Evolutionary conservation across 345 rosid species (phyloP).

Genomic region (Aquilaria malaccensis): DNA sequence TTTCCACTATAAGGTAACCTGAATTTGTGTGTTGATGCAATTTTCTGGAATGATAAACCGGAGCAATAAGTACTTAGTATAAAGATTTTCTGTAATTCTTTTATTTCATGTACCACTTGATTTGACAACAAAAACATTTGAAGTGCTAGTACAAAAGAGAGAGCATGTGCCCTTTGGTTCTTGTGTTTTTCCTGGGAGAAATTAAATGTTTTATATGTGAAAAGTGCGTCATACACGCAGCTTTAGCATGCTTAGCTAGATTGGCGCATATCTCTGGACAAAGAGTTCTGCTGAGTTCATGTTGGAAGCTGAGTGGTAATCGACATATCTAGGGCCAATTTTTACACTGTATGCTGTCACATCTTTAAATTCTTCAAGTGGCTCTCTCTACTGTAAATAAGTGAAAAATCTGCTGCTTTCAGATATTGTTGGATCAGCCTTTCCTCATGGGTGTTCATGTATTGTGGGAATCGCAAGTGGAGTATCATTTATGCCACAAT

Average conservation of each 20-base stretch:
- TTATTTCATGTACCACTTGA: too few species aligned
- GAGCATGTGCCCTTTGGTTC: too few species aligned
- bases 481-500: conserved; percentile 79
- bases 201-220: too few species aligned
- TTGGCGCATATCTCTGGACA: background rate
- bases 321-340: conserved; percentile 2
- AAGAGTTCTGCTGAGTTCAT: background rate
- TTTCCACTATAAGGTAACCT: too few species aligned
- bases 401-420: conserved; percentile 24
- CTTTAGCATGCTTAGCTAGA: background rate
- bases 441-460: conserved; percentile 90
- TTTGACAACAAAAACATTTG: too few species aligned
- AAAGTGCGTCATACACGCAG: too few species aligned
- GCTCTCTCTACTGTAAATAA: background rate
- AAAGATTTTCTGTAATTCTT: too few species aligned
- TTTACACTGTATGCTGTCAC: background rate
- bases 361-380: background rate
- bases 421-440: conserved; percentile 97
- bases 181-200: too few species aligned
- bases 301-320: background rate
- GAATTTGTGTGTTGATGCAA: too few species aligned
- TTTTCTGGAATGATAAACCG: too few species aligned
- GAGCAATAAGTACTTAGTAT: too few species aligned
- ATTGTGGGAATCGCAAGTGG: conserved; percentile 90
- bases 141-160: too few species aligned